These are phyloP conservation scores for Coemansia sp. DNA, from an alignment of 192 early-diverging fungal genomes.

Conservation along the genomic window DNA sequence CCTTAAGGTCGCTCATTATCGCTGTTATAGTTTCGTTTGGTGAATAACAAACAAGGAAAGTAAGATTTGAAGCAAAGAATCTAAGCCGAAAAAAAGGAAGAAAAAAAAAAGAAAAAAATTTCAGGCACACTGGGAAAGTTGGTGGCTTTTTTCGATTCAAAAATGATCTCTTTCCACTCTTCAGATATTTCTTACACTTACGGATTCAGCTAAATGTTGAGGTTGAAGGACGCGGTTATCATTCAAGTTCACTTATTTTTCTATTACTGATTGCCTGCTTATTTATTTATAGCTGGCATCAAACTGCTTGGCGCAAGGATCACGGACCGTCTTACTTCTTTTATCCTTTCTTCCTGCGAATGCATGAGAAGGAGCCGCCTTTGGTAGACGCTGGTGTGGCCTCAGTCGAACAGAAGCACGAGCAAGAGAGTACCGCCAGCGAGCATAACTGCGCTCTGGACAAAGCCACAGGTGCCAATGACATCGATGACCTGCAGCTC, in stretches of 20 bases:
- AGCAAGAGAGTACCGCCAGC: neutral
- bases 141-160: no score
- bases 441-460: neutral
- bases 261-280: neutral
- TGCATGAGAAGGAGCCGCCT: neutral
- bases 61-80: neutral
- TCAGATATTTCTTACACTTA: neutral
- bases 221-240: neutral
- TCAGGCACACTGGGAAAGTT: no score
- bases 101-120: no score
- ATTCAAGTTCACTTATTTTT: neutral
- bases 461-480: conserved; percentile 2
- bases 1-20: conserved; percentile 23
- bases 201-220: neutral
- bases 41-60: neutral
- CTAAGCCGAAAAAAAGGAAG: neutral
- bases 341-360: neutral
- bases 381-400: neutral
- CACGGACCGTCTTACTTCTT: conserved; percentile 4
- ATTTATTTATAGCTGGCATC: neutral
- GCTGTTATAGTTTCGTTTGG: neutral
- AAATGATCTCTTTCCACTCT: no score
- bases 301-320: neutral
- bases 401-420: neutral
- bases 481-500: conserved; percentile 31